These are phyloP conservation scores for Breynia disticha DNA, from an alignment of 441 rosid genomes.

Conservation along the genomic window DNA sequence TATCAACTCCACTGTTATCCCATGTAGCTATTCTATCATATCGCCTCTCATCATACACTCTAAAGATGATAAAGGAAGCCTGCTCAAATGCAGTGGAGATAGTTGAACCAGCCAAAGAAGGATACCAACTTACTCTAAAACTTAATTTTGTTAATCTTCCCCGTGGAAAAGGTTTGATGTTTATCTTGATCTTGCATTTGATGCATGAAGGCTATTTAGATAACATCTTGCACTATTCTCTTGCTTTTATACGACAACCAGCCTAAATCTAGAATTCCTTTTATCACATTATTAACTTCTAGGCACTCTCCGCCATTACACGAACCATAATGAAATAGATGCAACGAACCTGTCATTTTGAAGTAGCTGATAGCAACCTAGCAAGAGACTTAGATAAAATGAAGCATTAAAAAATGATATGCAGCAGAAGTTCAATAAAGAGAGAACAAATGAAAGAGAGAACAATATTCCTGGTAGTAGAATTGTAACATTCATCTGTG, in stretches of 20 bases:
- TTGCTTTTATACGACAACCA: background rate
- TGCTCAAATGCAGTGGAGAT: constrained; percentile 52
- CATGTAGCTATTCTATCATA: constrained; percentile 29
- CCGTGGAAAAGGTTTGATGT: constrained; percentile 44
- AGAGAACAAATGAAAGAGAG: background rate
- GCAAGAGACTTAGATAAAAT: too few relatives aligned
- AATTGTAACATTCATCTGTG: background rate
- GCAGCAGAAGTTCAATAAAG: too few relatives aligned
- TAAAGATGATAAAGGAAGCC: constrained; percentile 37
- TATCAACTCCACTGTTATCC: constrained; percentile 54
- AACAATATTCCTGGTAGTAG: background rate
- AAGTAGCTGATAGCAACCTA: too few relatives aligned
- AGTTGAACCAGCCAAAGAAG: constrained; percentile 61
- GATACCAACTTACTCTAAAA: constrained; percentile 70
- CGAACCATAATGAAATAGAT: too few relatives aligned
- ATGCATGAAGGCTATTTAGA: background rate
- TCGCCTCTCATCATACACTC: constrained; percentile 38
- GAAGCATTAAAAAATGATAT: too few relatives aligned
- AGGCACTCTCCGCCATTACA: too few relatives aligned
- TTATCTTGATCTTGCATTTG: constrained; percentile 4
- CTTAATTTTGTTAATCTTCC: constrained; percentile 53
- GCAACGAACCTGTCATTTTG: too few relatives aligned
- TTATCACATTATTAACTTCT: too few relatives aligned
- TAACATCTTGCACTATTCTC: background rate
- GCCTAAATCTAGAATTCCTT: background rate